phyloP scores from a whole-genome alignment of 176 grass and related monocot genomes.

The Carex pumila region DNA sequence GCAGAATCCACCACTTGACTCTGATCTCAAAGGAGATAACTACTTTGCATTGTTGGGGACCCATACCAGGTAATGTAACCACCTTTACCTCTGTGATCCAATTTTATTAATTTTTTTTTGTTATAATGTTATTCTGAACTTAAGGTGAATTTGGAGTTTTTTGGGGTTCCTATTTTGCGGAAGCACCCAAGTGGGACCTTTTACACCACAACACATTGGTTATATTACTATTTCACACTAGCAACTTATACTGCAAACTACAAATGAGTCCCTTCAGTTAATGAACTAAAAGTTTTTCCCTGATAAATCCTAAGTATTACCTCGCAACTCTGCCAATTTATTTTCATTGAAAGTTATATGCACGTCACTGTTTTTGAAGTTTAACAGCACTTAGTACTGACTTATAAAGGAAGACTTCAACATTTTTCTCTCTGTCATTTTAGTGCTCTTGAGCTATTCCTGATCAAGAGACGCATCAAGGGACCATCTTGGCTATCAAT shows the following conservation, averaged over 20 bases:
- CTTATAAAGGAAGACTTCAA: background rate
- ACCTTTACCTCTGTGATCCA: background rate
- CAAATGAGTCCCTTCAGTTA: background rate
- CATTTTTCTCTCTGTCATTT: slow-evolving; percentile 22
- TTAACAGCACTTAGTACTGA: background rate
- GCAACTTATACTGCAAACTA: background rate
- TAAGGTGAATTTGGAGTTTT: background rate
- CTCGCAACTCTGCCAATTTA: background rate
- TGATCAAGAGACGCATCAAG: slow-evolving; percentile 93
- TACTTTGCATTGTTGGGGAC: slow-evolving; percentile 89
- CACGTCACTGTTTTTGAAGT: slow-evolving; percentile 13
- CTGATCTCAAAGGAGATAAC: slow-evolving; percentile 71
- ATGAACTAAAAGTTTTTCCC: background rate
- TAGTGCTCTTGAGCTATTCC: slow-evolving; percentile 90
- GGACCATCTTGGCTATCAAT: slow-evolving; percentile 86
- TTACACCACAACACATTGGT: background rate
- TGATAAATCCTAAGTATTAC: background rate
- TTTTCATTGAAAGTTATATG: background rate
- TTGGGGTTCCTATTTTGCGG: background rate
- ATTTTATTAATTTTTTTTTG: background rate
- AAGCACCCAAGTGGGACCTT: background rate
- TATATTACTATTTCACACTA: background rate
- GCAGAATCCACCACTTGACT: slow-evolving; percentile 63
- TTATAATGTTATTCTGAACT: slow-evolving; percentile 4
- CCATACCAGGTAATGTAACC: slow-evolving; percentile 48